Evolutionary conservation across 345 rosid genomes (phyloP).

Genomic region (Pelargonium nanum): DNA sequence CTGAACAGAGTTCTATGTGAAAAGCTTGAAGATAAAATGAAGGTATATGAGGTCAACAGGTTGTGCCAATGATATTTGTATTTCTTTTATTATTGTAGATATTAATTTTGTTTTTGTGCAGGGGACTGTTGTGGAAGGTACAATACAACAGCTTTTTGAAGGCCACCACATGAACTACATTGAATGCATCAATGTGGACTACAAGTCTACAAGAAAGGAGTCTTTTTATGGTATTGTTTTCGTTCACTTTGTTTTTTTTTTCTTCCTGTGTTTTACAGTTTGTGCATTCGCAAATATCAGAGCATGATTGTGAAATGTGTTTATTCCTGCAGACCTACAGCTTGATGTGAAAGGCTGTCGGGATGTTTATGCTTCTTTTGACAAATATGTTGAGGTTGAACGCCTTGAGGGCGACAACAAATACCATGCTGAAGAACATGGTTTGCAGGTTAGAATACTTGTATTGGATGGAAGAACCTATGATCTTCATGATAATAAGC

Average conservation of each 20-base stretch:
- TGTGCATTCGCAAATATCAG: background rate
- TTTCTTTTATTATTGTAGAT: constrained; percentile 12
- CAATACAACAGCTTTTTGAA: constrained; percentile 90
- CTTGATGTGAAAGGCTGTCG: constrained; percentile 98
- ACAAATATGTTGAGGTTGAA: constrained; percentile 98
- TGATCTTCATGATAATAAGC: background rate
- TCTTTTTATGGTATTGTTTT: constrained; percentile 71
- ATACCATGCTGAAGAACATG: constrained; percentile 86
- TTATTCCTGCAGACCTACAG: constrained; percentile 68
- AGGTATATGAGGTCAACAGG: constrained; percentile 37
- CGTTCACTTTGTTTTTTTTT: background rate
- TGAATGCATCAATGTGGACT: constrained; percentile 93
- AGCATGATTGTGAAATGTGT: background rate
- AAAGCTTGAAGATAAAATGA: constrained; percentile 97
- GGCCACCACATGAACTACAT: constrained; percentile 99
- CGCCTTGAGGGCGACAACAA: constrained; percentile 97
- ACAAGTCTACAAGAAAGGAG: constrained; percentile 89
- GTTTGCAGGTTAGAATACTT: constrained; percentile 62
- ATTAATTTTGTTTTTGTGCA: constrained; percentile 16
- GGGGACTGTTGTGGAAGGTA: constrained; percentile 99
- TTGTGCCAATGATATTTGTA: background rate
- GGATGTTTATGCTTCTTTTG: constrained; percentile 96
- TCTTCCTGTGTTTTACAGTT: background rate
- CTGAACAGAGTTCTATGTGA: constrained; percentile 87
- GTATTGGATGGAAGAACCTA: background rate